These are phyloP conservation scores for Solanum chiquidenum DNA, from an alignment of 257 asterid genomes.

Conservation along the genomic window DNA sequence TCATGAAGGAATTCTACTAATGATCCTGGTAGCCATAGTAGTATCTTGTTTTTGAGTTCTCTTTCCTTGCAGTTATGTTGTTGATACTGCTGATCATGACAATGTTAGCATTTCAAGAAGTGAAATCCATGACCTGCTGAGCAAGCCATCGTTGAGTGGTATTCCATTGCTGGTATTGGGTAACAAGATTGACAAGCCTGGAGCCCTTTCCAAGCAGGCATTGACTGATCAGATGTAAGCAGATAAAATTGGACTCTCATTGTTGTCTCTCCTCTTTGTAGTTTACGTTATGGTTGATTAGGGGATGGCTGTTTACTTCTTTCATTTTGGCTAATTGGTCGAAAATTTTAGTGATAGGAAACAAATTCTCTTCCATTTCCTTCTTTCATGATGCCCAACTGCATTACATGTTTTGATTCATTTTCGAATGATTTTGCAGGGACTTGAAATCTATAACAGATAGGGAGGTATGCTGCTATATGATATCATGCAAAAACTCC, in stretches of 20 bases:
- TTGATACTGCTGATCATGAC: slow-evolving; percentile 94
- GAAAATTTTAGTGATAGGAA: background rate
- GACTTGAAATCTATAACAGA: slow-evolving; percentile 68
- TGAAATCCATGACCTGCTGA: slow-evolving; percentile 88
- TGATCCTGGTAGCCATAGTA: background rate
- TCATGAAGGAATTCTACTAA: background rate
- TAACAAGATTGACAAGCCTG: slow-evolving; percentile 86
- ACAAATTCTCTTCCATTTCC: background rate
- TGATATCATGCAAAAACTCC: slow-evolving; percentile 97
- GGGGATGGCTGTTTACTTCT: background rate
- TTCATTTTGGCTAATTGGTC: background rate
- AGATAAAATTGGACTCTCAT: background rate
- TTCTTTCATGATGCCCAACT: background rate
- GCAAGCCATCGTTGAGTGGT: slow-evolving; percentile 82
- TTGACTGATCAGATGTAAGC: slow-evolving; percentile 89
- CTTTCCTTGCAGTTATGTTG: slow-evolving; percentile 62
- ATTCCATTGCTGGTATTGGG: slow-evolving; percentile 91
- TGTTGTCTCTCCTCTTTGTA: background rate
- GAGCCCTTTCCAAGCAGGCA: slow-evolving; percentile 68
- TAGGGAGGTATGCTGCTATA: slow-evolving; percentile 93
- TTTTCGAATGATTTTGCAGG: slow-evolving; percentile 33
- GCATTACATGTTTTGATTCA: background rate
- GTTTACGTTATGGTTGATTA: background rate
- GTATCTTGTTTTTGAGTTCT: background rate
- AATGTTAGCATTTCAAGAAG: slow-evolving; percentile 66